Conservation (phyloP, 2,329 filamentous ascomycete species). For the Exophiala mesophila region DNA sequence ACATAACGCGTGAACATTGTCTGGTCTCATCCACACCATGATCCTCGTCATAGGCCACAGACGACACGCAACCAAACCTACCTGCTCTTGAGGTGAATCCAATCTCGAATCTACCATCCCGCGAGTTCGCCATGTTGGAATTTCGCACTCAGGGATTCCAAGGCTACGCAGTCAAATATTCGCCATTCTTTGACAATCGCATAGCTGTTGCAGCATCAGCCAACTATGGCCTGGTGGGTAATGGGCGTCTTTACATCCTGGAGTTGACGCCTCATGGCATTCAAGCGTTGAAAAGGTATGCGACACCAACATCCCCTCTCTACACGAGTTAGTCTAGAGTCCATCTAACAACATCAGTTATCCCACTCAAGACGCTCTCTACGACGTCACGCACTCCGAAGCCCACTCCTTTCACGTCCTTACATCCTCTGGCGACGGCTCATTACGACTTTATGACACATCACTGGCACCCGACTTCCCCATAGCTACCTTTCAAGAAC, state of each 20-base stretch:
- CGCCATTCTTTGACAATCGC: conserved; percentile 92
- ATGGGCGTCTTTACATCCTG: conserved; percentile 82
- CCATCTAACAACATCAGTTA: conserved; percentile 52
- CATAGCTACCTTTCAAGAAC: conserved; percentile 86
- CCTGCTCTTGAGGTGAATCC: too few relatives aligned
- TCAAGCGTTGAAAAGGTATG: conserved; percentile 72
- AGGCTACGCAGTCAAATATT: conserved; percentile 96
- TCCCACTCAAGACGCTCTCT: conserved; percentile 95
- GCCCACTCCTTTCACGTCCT: conserved; percentile 92
- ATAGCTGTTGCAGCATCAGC: conserved; percentile 85
- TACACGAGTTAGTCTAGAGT: neutral
- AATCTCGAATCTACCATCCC: too few relatives aligned
- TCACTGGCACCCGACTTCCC: conserved; percentile 71
- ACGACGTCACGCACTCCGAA: conserved; percentile 93
- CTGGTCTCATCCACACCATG: neutral
- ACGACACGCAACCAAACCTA: too few relatives aligned
- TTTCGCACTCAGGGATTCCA: conserved; percentile 92
- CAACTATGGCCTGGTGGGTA: conserved; percentile 96
- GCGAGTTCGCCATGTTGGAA: conserved; percentile 68
- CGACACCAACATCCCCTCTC: neutral
- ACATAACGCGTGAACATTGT: too few relatives aligned
- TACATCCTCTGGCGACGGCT: conserved; percentile 85
- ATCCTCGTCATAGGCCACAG: neutral
- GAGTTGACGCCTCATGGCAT: conserved; percentile 79
- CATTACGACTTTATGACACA: conserved; percentile 89